Percentiles rank a stretch among this genome's conserved stretches.
Evolutionary conservation across 306 rosid species (phyloP).

Genomic region (Casuarina glauca): DNA sequence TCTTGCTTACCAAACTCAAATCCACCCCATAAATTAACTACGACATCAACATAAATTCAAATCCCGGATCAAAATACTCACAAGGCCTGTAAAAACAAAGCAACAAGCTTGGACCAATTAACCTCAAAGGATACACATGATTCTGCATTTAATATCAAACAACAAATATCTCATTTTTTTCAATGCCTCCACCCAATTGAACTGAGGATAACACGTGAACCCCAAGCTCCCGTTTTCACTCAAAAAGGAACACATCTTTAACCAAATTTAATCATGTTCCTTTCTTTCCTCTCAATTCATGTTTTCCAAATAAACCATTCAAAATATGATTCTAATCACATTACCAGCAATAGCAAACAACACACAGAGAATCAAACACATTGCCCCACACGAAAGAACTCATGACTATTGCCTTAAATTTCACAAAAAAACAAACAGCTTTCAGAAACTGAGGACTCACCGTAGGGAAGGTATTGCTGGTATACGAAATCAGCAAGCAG

Average conservation of each 20-base stretch:
- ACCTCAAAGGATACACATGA: background rate
- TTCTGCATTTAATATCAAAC: background rate
- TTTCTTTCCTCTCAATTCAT: slow-evolving; percentile 2
- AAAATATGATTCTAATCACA: background rate
- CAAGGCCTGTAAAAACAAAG: background rate
- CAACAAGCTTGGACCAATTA: background rate
- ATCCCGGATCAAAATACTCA: slow-evolving; percentile 17
- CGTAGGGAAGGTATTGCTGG: slow-evolving; percentile 99
- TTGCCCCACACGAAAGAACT: background rate
- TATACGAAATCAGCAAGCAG: slow-evolving; percentile 93
- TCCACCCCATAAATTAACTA: background rate
- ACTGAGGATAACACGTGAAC: background rate
- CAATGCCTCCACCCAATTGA: background rate
- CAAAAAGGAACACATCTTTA: slow-evolving; percentile 13
- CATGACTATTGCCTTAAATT: slow-evolving; percentile 1
- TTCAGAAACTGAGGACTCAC: slow-evolving; percentile 37
- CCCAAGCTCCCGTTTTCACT: background rate
- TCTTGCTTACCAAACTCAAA: slow-evolving; percentile 8
- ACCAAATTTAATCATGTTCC: slow-evolving; percentile 5
- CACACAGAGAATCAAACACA: background rate
- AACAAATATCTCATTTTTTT: slow-evolving; percentile 1
- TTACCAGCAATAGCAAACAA: background rate
- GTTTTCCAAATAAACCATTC: background rate
- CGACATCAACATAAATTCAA: background rate
- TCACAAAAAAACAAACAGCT: background rate